Conservation (phyloP, 106 monocot species). For the Vanilla planifolia region DNA sequence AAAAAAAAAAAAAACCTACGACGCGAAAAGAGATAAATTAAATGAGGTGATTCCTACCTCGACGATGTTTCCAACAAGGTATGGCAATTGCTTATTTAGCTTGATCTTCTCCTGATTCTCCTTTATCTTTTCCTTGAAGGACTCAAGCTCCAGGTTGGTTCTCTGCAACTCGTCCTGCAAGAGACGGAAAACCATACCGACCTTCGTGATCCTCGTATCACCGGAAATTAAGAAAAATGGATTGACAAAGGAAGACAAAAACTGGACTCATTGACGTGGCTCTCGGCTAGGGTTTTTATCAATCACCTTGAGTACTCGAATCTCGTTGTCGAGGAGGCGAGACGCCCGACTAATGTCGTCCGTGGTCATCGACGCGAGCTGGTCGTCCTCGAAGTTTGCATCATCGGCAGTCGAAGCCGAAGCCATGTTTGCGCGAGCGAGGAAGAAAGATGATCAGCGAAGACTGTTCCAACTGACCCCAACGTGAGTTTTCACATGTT, state of each 20-base stretch:
- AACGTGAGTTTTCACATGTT: no score
- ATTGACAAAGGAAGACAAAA: background rate
- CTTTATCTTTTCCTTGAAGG: conserved; percentile 81
- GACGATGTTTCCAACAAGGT: conserved; percentile 88
- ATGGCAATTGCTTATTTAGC: conserved; percentile 88
- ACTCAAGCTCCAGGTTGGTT: conserved; percentile 63
- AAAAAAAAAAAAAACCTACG: background rate
- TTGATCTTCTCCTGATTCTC: conserved; percentile 98
- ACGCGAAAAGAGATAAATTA: background rate
- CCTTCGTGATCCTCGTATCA: background rate
- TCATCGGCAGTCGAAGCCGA: conserved; percentile 35
- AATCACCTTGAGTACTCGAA: conserved; percentile 64
- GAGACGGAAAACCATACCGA: conserved; percentile 1
- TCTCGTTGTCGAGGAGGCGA: conserved; percentile 83
- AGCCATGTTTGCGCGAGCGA: no score
- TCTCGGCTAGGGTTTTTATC: background rate
- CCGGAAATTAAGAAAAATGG: background rate
- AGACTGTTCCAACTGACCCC: no score
- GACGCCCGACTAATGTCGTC: conserved; percentile 69
- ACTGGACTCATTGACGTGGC: no score
- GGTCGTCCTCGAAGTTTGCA: conserved; percentile 55
- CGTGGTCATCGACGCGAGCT: conserved; percentile 71
- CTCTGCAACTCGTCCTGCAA: conserved; percentile 77
- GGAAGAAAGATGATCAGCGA: no score
- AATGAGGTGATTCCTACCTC: conserved; percentile 44